Evolutionary conservation across 345 rosid genomes (phyloP), one percentile per base, ranked within the genome.

Genomic region (Hirschfeldia incana): DNA sequence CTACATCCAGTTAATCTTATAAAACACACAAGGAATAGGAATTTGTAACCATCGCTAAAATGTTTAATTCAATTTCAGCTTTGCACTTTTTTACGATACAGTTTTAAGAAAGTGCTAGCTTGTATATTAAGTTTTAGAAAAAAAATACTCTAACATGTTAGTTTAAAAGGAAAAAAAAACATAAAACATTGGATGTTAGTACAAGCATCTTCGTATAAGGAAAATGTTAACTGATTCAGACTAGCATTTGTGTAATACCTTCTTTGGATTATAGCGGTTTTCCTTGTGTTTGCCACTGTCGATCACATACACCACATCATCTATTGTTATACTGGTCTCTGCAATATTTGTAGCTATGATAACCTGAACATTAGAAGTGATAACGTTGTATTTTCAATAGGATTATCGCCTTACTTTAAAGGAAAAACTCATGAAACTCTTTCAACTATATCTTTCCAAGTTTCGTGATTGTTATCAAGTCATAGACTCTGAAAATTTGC

Each of bases 261-360:
- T 92, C 6, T 82, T 93, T 33, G 96, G 93, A 84, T 92, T 89
- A 78, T 88, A 94, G 76, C 94, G 92, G 77, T 87, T 89, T 81
- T 94, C 98, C 86, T 94, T 94, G 81, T 94, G 98, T 85, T 86
- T 92, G 69, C 98, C 98, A 80, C 94, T 88, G 78, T 92, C 97
- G 49, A 94, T 87, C 81, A 94, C 97, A 76, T 88, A 94, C 34
- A 94, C 94, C 29, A 94, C 97, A 85, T 94, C 98, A 71, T 90
- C 97, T 58, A 94, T 90, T 61, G 97, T 94, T 81, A 94, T 87
- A 79, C 97, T 92, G 53, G 97, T 94, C 91, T 94, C 80, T 32
- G 69, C 80, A 76, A 76, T 60, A 76, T 76, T 93, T 70, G 98
- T 94, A 46, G 98, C 97, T 62, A 89, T 66, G 51, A 94, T 94